phyloP scores from a whole-genome alignment of 441 rosid genomes.

The Populus tomentosa region DNA sequence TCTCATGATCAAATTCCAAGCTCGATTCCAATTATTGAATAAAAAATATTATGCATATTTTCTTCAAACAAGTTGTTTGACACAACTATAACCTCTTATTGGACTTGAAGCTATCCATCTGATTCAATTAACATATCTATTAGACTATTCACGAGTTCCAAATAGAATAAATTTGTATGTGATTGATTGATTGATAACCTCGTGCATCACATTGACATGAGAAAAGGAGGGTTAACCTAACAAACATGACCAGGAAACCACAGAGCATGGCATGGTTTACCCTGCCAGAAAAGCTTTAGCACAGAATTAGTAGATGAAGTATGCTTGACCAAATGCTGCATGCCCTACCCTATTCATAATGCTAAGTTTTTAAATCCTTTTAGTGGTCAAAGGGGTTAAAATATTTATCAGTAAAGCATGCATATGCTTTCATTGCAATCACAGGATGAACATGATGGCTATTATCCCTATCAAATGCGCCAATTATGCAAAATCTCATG shows the following conservation, averaged over 20 bases:
- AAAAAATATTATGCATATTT: too few species aligned
- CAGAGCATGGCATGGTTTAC: neutral
- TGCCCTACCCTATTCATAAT: neutral
- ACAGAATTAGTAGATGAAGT: too few species aligned
- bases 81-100: too few species aligned
- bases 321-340: neutral
- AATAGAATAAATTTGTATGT: too few species aligned
- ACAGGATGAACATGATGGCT: constrained; percentile 19
- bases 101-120: neutral
- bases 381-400: constrained; percentile 16
- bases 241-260: neutral
- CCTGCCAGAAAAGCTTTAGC: neutral
- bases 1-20: too few species aligned
- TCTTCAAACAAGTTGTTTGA: too few species aligned
- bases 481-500: constrained; percentile 44
- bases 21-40: too few species aligned
- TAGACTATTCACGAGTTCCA: too few species aligned
- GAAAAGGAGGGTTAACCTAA: constrained; percentile 3
- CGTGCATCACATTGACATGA: neutral
- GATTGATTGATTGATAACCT: neutral
- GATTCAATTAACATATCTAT: neutral
- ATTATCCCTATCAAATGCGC: constrained; percentile 21
- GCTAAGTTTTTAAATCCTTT: neutral
- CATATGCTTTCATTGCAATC: constrained; percentile 22
- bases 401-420: neutral